A percentile compares a stretch with the other conserved stretches of the same genome.
These are phyloP conservation scores for Trametes versicolor DNA, from an alignment of 1,284 basidiomycete species.

Conservation along the genomic window DNA sequence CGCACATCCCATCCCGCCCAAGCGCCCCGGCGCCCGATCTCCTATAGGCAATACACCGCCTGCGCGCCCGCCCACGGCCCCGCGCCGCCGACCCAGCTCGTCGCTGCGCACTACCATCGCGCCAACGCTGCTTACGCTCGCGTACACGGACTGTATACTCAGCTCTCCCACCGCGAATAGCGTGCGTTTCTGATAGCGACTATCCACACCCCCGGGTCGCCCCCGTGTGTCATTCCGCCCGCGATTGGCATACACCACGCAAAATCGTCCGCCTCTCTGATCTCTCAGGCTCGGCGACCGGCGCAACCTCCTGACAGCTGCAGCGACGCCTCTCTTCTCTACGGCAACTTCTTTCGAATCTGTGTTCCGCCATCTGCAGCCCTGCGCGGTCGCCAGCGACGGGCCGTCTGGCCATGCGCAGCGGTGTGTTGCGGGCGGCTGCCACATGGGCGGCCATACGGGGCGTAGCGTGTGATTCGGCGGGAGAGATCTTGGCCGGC, in stretches of 20 bases:
- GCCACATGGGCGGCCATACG: background rate
- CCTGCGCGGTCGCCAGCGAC: constrained; percentile 16
- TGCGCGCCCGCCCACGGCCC: background rate
- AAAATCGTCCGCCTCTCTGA: constrained; percentile 14
- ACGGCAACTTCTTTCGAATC: constrained; percentile 13
- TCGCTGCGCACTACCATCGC: background rate
- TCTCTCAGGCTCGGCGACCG: constrained; percentile 22
- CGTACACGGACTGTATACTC: background rate
- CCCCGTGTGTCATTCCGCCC: constrained; percentile 8
- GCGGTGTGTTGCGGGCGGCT: background rate
- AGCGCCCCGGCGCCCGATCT: constrained; percentile 12
- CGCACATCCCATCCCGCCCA: constrained; percentile 12
- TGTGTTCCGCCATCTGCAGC: background rate
- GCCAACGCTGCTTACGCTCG: background rate
- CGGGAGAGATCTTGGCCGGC: background rate
- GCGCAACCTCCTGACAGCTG: constrained; percentile 3
- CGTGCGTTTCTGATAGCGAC: constrained; percentile 10
- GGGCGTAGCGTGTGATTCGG: background rate
- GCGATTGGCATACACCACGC: constrained; percentile 17
- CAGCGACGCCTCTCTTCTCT: background rate
- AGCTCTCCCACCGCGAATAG: constrained; percentile 3
- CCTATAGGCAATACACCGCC: constrained; percentile 9
- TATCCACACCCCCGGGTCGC: background rate
- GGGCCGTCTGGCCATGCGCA: background rate
- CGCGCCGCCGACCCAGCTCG: background rate